Evolutionary conservation across 192 early-diverging fungal species (phyloP).

Genomic region (Linnemannia schmuckeri): DNA sequence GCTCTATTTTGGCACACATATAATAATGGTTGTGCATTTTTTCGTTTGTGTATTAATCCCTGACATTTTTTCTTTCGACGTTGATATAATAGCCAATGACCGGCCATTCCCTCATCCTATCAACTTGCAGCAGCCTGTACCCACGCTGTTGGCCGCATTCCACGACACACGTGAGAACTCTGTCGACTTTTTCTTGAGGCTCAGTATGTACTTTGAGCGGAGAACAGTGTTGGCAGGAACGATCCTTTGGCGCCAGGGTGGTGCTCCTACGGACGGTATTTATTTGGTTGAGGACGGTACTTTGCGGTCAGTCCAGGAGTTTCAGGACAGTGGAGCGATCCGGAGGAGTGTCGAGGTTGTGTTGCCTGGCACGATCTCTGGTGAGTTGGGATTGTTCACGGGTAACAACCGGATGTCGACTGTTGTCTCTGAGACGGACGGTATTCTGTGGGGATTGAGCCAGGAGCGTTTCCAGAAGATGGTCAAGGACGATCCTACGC

Average conservation of each 20-base stretch:
- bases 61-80: no score
- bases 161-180: constrained; percentile 68
- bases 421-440: constrained; percentile 72
- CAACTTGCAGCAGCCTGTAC: constrained; percentile 65
- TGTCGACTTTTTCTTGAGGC: constrained; percentile 66
- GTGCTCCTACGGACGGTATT: constrained; percentile 67
- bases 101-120: constrained; percentile 36
- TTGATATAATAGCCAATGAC: constrained; percentile 20
- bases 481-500: constrained; percentile 73
- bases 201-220: constrained; percentile 78
- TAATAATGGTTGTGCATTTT: no score
- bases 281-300: constrained; percentile 84
- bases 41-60: neutral
- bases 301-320: constrained; percentile 53
- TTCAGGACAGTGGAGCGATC: constrained; percentile 44
- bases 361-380: constrained; percentile 91
- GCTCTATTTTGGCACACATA: neutral
- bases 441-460: constrained; percentile 83
- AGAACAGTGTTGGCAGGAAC: constrained; percentile 65
- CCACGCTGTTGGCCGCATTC: constrained; percentile 73
- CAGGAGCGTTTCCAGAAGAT: constrained; percentile 75
- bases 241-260: constrained; percentile 78
- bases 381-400: constrained; percentile 88
- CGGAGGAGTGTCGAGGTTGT: constrained; percentile 79
- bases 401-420: constrained; percentile 66